Conservation (phyloP, 1,284 basidiomycete species). For the Puccinia horiana region DNA sequence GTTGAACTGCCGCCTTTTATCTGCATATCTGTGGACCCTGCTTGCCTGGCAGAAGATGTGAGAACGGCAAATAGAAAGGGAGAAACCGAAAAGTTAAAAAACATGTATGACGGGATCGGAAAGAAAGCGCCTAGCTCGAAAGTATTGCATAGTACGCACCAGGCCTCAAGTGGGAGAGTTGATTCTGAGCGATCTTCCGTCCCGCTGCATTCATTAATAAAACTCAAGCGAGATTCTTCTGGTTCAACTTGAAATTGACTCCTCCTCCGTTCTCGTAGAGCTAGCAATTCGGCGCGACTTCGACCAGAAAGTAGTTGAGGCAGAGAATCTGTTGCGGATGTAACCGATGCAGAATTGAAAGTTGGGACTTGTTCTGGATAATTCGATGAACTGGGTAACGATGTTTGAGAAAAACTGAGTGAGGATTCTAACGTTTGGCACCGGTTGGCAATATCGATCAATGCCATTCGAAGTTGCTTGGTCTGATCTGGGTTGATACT, state of each 20-base stretch:
- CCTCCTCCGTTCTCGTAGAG: slow-evolving; percentile 33
- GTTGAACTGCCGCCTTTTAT: not conserved
- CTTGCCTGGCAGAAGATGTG: not conserved
- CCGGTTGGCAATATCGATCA: slow-evolving; percentile 32
- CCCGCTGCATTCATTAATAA: slow-evolving; percentile 30
- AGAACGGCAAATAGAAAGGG: not conserved
- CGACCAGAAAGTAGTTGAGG: not conserved
- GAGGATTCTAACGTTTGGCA: slow-evolving; percentile 32
- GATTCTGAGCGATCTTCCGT: slow-evolving; percentile 27
- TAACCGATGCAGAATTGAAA: not conserved
- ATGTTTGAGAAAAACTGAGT: not conserved
- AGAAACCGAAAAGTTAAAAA: not conserved
- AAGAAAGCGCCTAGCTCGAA: not conserved
- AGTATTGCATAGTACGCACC: not conserved
- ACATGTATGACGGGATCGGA: not conserved
- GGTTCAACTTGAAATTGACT: slow-evolving; percentile 17
- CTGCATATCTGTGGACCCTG: not conserved
- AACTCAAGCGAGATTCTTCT: slow-evolving; percentile 26
- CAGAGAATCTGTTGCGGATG: not conserved
- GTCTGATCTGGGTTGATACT: not conserved
- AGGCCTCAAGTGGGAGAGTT: slow-evolving; percentile 12
- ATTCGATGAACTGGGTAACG: slow-evolving; percentile 1
- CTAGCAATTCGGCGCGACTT: slow-evolving; percentile 19
- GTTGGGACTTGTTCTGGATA: not conserved
- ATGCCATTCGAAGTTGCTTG: slow-evolving; percentile 16